Percentiles rank a stretch among this genome's conserved stretches.
These are phyloP conservation scores for Pisolithus microcarpus DNA, from an alignment of 768 basidiomycete species.

Conservation along the genomic window DNA sequence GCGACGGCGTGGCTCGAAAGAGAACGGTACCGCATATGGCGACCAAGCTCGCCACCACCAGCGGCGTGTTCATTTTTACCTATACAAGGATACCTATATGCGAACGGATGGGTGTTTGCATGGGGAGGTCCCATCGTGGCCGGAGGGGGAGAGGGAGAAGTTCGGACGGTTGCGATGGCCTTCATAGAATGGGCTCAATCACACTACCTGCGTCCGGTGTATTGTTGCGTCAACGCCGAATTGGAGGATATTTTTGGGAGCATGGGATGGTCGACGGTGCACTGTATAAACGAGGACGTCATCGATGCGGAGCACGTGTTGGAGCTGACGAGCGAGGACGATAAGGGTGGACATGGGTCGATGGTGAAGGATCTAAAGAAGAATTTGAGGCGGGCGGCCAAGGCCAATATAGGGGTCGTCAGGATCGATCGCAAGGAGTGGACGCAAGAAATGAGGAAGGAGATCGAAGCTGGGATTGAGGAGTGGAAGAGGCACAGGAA, in stretches of 20 bases:
- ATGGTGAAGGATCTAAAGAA: slow-evolving; percentile 54
- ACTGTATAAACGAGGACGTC: slow-evolving; percentile 58
- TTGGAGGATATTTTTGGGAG: slow-evolving; percentile 46
- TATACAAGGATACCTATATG: slow-evolving; percentile 54
- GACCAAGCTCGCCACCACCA: slow-evolving; percentile 15
- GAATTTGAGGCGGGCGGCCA: slow-evolving; percentile 53
- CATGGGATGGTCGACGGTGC: slow-evolving; percentile 52
- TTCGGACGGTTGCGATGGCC: slow-evolving; percentile 28
- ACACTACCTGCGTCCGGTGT: slow-evolving; percentile 46
- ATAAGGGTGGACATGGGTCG: slow-evolving; percentile 30
- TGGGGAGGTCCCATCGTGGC: slow-evolving; percentile 62
- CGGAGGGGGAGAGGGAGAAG: slow-evolving; percentile 21
- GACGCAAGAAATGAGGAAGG: slow-evolving; percentile 37
- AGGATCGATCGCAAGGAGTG: slow-evolving; percentile 36
- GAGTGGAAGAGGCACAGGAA: slow-evolving; percentile 49
- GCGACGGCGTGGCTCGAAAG: slow-evolving; percentile 68
- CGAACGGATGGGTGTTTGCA: slow-evolving; percentile 46
- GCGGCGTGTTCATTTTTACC: slow-evolving; percentile 35
- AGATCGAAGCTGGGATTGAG: slow-evolving; percentile 45
- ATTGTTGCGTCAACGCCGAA: slow-evolving; percentile 50
- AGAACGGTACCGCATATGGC: slow-evolving; percentile 46
- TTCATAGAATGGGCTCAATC: slow-evolving; percentile 40
- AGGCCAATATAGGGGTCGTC: slow-evolving; percentile 42
- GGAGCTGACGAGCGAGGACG: slow-evolving; percentile 30
- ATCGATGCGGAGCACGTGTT: slow-evolving; percentile 43